Evolutionary conservation across 23 red algal genomes (phyloP), one percentile per base, ranked within the genome.

Genomic region (Gracilaria gracilis): DNA sequence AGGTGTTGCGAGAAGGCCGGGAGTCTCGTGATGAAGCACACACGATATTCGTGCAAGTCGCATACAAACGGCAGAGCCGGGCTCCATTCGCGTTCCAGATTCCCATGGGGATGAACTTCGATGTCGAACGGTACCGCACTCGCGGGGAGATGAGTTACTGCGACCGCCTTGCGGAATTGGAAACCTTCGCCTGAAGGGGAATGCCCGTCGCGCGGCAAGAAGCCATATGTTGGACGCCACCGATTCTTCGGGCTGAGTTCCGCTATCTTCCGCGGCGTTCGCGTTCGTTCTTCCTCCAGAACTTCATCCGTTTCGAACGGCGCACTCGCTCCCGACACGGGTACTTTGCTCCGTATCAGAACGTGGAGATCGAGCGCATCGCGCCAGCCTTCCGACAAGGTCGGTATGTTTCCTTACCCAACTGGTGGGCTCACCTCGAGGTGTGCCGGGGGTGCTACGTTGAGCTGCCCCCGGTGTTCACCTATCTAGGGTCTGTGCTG

Each of bases 381-480:
- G 36, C 50, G 14, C 11, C 2, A 27, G 19, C 23, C 17, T 42
- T 21, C 0, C 80, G 51, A 31, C 28, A 34, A 35, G 23, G 28
- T 7, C 59, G 21, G 29, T 84, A 84, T 42, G 31, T 84, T 25
- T 20, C 29, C 16, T 17, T 84, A n/a, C 29, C 80, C 20, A 27
- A 32, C 25, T 40, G 59, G 59, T 84, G 58, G 80, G 54, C 20
- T 12, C 28, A 9, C 12, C 27, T 84, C 16, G 80, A 84, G 58
- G 58, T 42, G 21, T 84, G 49, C 51, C 33, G 27, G n/a, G 80
- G 80, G 53, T 84, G 29, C n/a, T n/a, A n/a, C n/a, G n/a, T n/a
- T n/a, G n/a, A n/a, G n/a, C n/a, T n/a, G n/a, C n/a, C n/a, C n/a
- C n/a, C n/a, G n/a, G n/a, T n/a, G n/a, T n/a, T n/a, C n/a, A n/a